Conservation (phyloP, 306 rosid species). For the Citrullus mucosospermus region DNA sequence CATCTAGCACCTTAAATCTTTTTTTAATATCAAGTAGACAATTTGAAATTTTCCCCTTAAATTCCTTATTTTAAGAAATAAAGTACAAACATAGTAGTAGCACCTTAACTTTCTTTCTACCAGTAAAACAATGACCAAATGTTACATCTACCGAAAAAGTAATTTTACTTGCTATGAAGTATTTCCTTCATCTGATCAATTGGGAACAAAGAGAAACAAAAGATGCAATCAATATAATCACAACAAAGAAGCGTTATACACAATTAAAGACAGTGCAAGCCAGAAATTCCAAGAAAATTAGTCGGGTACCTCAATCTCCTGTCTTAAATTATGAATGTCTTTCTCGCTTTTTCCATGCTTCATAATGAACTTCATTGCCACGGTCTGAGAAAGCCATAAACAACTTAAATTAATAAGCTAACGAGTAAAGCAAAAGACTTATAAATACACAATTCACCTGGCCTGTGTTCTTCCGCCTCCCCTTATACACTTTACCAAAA, state of each 20-base stretch:
- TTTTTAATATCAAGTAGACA: background rate
- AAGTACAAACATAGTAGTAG: background rate
- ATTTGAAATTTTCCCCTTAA: background rate
- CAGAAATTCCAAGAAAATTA: background rate
- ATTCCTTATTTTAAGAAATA: background rate
- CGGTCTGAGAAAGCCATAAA: slow-evolving; percentile 37
- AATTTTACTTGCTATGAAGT: too few species aligned
- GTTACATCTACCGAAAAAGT: too few species aligned
- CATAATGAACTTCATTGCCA: slow-evolving; percentile 95
- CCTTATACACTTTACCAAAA: slow-evolving; percentile 95
- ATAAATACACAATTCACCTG: slow-evolving; percentile 30
- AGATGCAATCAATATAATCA: background rate
- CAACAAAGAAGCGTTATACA: background rate
- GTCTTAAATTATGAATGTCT: slow-evolving; percentile 79
- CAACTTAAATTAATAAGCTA: background rate
- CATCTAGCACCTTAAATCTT: background rate
- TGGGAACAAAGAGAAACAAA: background rate
- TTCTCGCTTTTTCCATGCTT: slow-evolving; percentile 95
- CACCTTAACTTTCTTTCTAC: background rate
- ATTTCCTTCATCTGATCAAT: too few species aligned
- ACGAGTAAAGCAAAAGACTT: background rate
- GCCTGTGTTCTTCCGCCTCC: slow-evolving; percentile 77
- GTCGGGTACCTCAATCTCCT: slow-evolving; percentile 73
- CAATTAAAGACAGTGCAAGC: background rate
- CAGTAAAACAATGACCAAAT: too few species aligned